Base-by-base conservation (phyloP, 768 basidiomycete species). In the Panellus pusillus region DNA sequence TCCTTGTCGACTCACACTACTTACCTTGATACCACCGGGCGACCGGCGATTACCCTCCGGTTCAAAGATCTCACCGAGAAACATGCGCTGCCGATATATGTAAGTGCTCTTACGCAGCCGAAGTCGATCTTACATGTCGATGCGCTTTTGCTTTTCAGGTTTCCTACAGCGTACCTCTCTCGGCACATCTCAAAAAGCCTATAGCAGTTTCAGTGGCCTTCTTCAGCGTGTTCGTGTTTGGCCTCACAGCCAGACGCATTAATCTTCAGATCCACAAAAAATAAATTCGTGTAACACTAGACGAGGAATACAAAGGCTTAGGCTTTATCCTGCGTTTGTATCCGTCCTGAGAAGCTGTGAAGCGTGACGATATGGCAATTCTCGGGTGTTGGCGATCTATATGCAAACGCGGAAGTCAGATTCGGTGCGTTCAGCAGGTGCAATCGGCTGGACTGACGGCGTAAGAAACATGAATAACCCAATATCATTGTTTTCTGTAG, bases 21-120 rank as follows among this genome's bases (percentile, higher is more conserved):
- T 5, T 98, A 96, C 72, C 84, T 99, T 27, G 97, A 99, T 69
- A 92, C 94, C 35, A 79, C 77, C 38, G 97, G 97, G 28, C 86
- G 95, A 24, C 94, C 94, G 9, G 78, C 79, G 6, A 72, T 98
- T 53, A 82, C 80, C 6, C 76, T 98, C 61, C 69, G 75, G 50
- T 96, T 93, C 72, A 73, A 80, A 48, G 72, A 87, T 52, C 74
- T 93, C 55, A 93, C 92, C 0, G 81, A 89, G 65, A 85, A 79
- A 60, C 95, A 98, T 66, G 79, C 80, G 13, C 84, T 84, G 53
- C 75, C 79, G 57, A 87, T 99, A 63, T 90, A 90, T 67, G 94
- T 98, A 65, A 64, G 93, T 79, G 14, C 14, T 27, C 20, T 20
- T 39, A 44, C 41, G 43, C 35, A 47, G 50, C 50, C 36, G 27